Base-by-base conservation (phyloP, 192 early-diverging fungal species). In the Phycomyces nitens region DNA sequence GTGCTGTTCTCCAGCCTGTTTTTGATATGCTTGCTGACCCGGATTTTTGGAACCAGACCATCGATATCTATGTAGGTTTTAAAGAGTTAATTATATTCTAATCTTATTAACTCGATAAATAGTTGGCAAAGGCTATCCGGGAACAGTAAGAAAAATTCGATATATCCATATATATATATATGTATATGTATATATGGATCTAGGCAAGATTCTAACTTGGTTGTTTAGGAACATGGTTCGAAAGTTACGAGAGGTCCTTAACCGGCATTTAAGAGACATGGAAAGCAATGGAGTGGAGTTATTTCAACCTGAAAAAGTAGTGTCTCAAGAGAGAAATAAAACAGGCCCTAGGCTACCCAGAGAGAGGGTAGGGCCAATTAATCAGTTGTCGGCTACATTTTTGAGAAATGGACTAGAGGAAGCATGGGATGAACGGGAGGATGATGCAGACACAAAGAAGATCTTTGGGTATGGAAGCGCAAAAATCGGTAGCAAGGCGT, bases 21-120 rank as follows among this genome's bases (percentile, higher is more conserved):
- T 62, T 94, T 23, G 72, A 85, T 16, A 79, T 81, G 39, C 41
- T 95, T 26, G 77, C 87, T 0, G 94, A 96, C 49, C 90, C 94
- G 1, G 93, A 96, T 71, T 95, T 86, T 43, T 87, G 89, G 81
- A 95, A 96, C 71, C 86, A 92, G 62, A 79, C 84, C 15, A 71
- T 96, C n/a, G 88, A 89, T 38, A 64, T 73, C 12, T 82, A 87
- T 72, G 80, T 82, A 77, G 65, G 79, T 63, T 16, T 27, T n/a
- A 71, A 73, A 16, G 76, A 85, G 55, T 71, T 74, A 66, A 29
- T 16, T n/a, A 20, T 38, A 34, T 20, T 27, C 9, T 34, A 56
- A n/a, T 55, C 20, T 18, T 21, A 18, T 42, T 51, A 41, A 41
- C 23, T 15, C 18, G 16, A 9, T 52, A 8, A 49, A 9, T 65